phyloP scores from a whole-genome alignment of 257 asterid genomes.

The Solanum chiquidenum region DNA sequence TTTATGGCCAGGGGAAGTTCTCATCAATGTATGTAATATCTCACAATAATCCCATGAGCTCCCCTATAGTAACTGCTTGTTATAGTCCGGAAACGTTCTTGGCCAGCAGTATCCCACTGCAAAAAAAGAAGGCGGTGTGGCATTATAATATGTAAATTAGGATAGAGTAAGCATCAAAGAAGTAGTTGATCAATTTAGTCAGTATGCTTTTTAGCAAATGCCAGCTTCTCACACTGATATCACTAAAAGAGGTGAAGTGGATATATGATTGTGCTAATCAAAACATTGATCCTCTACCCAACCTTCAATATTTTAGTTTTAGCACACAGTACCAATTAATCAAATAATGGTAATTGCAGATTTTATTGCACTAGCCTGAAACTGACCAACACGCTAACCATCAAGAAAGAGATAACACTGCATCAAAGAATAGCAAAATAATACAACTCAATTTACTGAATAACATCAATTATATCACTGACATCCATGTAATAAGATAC shows the following conservation, averaged over 20 bases:
- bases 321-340: neutral
- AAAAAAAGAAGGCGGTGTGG: neutral
- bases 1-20: neutral
- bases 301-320: neutral
- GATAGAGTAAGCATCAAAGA: neutral
- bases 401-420: neutral
- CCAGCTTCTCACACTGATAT: neutral
- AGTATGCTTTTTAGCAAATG: neutral
- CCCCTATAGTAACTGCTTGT: conserved; percentile 99
- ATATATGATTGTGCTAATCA: neutral
- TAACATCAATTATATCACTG: neutral
- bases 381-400: neutral
- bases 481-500: neutral
- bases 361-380: neutral
- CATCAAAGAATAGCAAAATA: neutral
- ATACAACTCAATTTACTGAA: neutral
- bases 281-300: neutral
- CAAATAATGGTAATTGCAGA: neutral
- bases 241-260: neutral
- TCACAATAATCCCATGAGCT: conserved; percentile 97
- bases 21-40: conserved; percentile 9
- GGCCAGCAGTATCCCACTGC: conserved; percentile 99
- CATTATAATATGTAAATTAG: neutral
- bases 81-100: conserved; percentile 94
- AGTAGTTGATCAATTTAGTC: neutral